Evolutionary conservation across 805 yeast species (phyloP), one percentile per base, ranked within the genome.

Genomic region (Yarrowia keelungensis): DNA sequence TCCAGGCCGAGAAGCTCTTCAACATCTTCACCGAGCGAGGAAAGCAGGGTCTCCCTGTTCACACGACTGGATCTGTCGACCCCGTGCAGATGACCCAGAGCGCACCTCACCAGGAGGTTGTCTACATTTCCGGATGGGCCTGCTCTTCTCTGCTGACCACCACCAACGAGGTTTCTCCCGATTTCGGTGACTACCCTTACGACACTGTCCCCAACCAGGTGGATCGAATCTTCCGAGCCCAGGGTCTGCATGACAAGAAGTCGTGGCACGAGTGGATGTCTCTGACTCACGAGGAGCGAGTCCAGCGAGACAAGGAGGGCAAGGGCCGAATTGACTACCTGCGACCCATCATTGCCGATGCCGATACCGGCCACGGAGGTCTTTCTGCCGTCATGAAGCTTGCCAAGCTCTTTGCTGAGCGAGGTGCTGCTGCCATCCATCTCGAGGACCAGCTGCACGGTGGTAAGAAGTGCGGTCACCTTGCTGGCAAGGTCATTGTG

Each of bases 151-250:
- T 84, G 1, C 73, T 86, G 70, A 86, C 88, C 9, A 81, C 88
- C 3, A 87, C 89, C 3, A 84, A 86, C 73, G 90, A 87, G 71
- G 88, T 86, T 3, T 82, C 86, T 1, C 88, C 89, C 0, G 90
- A 87, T 73, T 85, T 86, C 75, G 90, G 89, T 22, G 90, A 87
- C 74, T 87, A 87, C 73, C 90, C 90, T 0, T 86, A 87, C 72
- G 87, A 87, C 72, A 87, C 90, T 0, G 89, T 87, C 1, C 90
- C 90, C n/a, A 85, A 85, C 72, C 87, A 86, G 73, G 89, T 86
- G 7, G 87, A 85, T 69, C 79, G 89, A 68, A 73, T 86, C 42
- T 86, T 86, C 76, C 82, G 84, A 71, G 87, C 89, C 0, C 89
- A 86, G 76, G 79, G 78, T 70, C 78, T 85, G 72, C 90, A 86